These are phyloP conservation scores for Murraya paniculata DNA, from an alignment of 345 rosid genomes.

Conservation along the genomic window DNA sequence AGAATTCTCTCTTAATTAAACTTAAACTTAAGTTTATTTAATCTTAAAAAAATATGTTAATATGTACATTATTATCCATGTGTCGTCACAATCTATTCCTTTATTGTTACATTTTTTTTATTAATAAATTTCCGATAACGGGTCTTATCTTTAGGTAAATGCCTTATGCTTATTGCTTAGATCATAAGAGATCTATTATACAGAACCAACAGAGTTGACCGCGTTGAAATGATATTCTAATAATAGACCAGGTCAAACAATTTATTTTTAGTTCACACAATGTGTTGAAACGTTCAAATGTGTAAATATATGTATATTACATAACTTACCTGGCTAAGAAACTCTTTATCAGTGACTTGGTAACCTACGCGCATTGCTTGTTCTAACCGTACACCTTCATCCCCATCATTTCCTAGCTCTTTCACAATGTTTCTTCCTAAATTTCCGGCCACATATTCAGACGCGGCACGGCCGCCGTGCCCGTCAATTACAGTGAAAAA, in stretches of 20 bases:
- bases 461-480: slow-evolving; percentile 49
- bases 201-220: too few relatives aligned
- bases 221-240: neutral
- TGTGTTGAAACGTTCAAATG: slow-evolving; percentile 1
- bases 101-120: too few relatives aligned
- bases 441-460: slow-evolving; percentile 40
- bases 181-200: too few relatives aligned
- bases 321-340: slow-evolving; percentile 43
- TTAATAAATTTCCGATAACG: too few relatives aligned
- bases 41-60: too few relatives aligned
- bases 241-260: slow-evolving; percentile 5
- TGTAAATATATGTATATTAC: neutral
- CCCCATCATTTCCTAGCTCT: slow-evolving; percentile 19
- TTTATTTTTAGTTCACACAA: too few relatives aligned
- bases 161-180: too few relatives aligned
- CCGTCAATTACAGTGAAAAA: slow-evolving; percentile 54
- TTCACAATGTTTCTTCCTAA: slow-evolving; percentile 48
- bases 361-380: slow-evolving; percentile 41
- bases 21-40: too few relatives aligned
- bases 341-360: slow-evolving; percentile 41
- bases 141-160: too few relatives aligned
- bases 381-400: slow-evolving; percentile 8
- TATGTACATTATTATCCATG: too few relatives aligned
- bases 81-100: too few relatives aligned
- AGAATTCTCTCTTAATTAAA: too few relatives aligned